These are phyloP conservation scores for Clonostachys byssicola DNA, from an alignment of 2,329 filamentous ascomycete genomes.

Conservation along the genomic window DNA sequence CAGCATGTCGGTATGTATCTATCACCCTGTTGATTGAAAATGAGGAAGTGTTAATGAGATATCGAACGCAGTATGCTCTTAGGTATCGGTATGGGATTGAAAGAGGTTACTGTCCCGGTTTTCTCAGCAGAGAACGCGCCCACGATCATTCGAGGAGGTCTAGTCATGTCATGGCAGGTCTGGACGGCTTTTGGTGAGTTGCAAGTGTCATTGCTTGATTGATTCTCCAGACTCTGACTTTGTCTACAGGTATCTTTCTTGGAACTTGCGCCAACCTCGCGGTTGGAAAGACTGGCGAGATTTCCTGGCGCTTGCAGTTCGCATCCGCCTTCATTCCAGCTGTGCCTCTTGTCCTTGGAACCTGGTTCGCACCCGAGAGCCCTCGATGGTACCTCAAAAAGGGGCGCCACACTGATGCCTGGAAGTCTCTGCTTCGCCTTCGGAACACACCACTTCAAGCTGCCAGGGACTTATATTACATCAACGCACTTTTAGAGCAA, in stretches of 20 bases:
- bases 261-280: slow-evolving; percentile 63
- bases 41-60: no score
- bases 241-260: slow-evolving; percentile 52
- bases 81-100: slow-evolving; percentile 57
- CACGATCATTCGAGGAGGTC: slow-evolving; percentile 43
- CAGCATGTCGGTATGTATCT: no score
- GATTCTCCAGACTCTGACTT: slow-evolving; percentile 2
- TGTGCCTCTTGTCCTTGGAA: slow-evolving; percentile 49
- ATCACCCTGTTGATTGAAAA: no score
- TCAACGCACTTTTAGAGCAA: slow-evolving; percentile 34
- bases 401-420: slow-evolving; percentile 47
- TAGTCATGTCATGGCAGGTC: slow-evolving; percentile 52
- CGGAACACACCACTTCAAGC: slow-evolving; percentile 57
- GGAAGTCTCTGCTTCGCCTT: slow-evolving; percentile 48
- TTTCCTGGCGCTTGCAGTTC: slow-evolving; percentile 61
- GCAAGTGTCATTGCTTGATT: slow-evolving; percentile 34
- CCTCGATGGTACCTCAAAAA: slow-evolving; percentile 66
- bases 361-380: slow-evolving; percentile 61
- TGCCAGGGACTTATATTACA: slow-evolving; percentile 59
- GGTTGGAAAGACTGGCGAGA: slow-evolving; percentile 52
- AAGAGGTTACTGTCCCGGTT: slow-evolving; percentile 43
- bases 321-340: slow-evolving; percentile 63
- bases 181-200: slow-evolving; percentile 24
- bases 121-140: slow-evolving; percentile 50
- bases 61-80: slow-evolving; percentile 36